Base-by-base conservation (phyloP, 352 stramenopile genomes). In the Hyaloperonospora arabidopsidis region DNA sequence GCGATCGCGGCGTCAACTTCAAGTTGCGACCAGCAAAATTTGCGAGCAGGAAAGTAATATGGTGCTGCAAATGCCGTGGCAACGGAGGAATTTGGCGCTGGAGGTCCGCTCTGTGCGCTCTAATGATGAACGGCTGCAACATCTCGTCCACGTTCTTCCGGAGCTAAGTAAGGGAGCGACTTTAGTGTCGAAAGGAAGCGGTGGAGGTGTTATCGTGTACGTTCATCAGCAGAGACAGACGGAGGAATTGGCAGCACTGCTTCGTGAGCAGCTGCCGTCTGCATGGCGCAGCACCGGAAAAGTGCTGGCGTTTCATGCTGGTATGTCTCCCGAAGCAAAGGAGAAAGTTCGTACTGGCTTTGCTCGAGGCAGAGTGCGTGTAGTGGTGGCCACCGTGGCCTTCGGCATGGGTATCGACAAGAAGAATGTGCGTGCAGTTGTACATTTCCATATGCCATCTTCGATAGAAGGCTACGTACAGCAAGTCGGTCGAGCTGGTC, bases 321-420 rank as follows among this genome's bases (percentile, higher is more conserved):
- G 96, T 17, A 87, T 98, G 68, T 71, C 94, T 28, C 48, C 76
- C 0, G 57, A 87, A n/a, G 67, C 69, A 2, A 89, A 86, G 59
- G 80, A 89, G 51, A 90, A 91, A 56, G 69, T 90, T 41, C 79
- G 79, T 0, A 72, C 56, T 14, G 74, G 79, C 17, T 98, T 98
- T 58, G 72, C 96, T 40, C 69, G 79, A 55, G 95, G 95, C 6
- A 65, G 79, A 46, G 76, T 93, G 19, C 78, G 80, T 28, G 79
- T 98, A 23, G 87, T 97, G 45, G 93, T 98, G 61, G 96, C 96
- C 4, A 99, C 96, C 11, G 91, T 99, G 54, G 96, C 95, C 1
- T 99, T 99, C 63, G 96, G 96, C 10, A 97, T 98, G 80, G 97
- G 97, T 49, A 99, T 99, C 52, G 95, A 99, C 76, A 99, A 98